A percentile compares a stretch with the other conserved stretches of the same genome.
These are phyloP conservation scores for Colletotrichum tofieldiae DNA, from an alignment of 2,329 filamentous ascomycete species.

Conservation along the genomic window DNA sequence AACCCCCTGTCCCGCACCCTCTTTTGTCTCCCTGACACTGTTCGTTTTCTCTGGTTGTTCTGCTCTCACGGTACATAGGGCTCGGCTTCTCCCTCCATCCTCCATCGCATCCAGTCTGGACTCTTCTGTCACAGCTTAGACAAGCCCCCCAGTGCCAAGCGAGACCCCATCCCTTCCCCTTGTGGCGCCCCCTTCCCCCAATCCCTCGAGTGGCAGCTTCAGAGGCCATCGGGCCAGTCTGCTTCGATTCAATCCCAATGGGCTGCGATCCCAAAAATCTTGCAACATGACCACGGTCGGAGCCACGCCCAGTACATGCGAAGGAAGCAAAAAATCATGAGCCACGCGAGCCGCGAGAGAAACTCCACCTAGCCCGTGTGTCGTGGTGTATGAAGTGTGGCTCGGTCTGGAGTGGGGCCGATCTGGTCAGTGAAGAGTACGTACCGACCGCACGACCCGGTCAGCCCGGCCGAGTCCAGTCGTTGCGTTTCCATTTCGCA, in stretches of 20 bases:
- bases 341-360: slow-evolving; percentile 22
- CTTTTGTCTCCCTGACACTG: not conserved
- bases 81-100: slow-evolving; percentile 10
- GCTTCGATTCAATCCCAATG: slow-evolving; percentile 4
- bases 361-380: slow-evolving; percentile 21
- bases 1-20: not conserved
- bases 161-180: slow-evolving; percentile 14
- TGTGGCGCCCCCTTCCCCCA: not conserved
- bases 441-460: slow-evolving; percentile 30
- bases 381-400: slow-evolving; percentile 38
- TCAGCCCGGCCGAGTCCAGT: slow-evolving; percentile 39
- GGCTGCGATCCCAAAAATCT: slow-evolving; percentile 16
- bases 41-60: not conserved
- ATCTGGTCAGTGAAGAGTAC: slow-evolving; percentile 35
- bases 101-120: slow-evolving; percentile 16
- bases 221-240: slow-evolving; percentile 20
- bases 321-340: slow-evolving; percentile 19
- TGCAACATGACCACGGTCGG: slow-evolving; percentile 20
- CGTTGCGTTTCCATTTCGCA: slow-evolving; percentile 18
- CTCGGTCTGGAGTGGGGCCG: slow-evolving; percentile 34
- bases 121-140: slow-evolving; percentile 17
- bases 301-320: slow-evolving; percentile 3
- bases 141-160: slow-evolving; percentile 10
- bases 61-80: not conserved
- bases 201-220: slow-evolving; percentile 9